Evolutionary conservation across 1,139 yeast genomes (phyloP).

Genomic region (Hemisphaericaspora lyxosophila): DNA sequence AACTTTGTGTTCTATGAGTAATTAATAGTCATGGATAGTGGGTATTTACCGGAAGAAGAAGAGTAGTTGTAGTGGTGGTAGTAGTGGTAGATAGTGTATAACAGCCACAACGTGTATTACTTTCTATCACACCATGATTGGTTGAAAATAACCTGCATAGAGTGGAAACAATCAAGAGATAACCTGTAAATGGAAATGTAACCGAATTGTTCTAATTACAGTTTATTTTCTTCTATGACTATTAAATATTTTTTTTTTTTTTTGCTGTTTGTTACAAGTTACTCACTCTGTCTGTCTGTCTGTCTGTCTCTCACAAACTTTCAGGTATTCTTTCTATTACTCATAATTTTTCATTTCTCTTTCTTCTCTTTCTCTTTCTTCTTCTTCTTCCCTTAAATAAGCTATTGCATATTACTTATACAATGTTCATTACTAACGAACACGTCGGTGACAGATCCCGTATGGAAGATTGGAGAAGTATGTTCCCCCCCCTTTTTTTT

Average conservation of each 20-base stretch:
- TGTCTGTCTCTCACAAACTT: neutral
- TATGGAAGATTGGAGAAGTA: slow-evolving; percentile 88
- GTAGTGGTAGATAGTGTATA: too few relatives aligned
- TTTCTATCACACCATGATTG: neutral
- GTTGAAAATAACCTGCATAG: slow-evolving; percentile 1
- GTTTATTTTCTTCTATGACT: slow-evolving; percentile 3
- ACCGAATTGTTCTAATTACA: too few relatives aligned
- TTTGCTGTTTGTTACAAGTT: neutral
- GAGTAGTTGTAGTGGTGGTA: too few relatives aligned
- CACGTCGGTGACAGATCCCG: slow-evolving; percentile 80
- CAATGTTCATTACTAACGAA: slow-evolving; percentile 81
- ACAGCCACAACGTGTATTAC: too few relatives aligned
- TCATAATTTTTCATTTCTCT: slow-evolving; percentile 1
- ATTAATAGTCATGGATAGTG: too few relatives aligned
- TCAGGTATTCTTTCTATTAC: too few relatives aligned
- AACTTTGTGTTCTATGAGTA: too few relatives aligned
- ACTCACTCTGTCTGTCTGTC: neutral
- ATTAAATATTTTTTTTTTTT: neutral
- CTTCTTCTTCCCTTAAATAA: neutral
- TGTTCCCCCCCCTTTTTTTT: too few relatives aligned
- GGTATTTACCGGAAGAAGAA: too few relatives aligned
- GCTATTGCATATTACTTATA: slow-evolving; percentile 9
- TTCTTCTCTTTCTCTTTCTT: neutral
- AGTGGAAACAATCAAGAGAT: neutral
- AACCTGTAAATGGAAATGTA: neutral